A percentile compares a stretch with the other conserved stretches of the same genome.
Evolutionary conservation across 2,329 filamentous ascomycete genomes (phyloP).

Genomic region (Parascedosporium putredinis): DNA sequence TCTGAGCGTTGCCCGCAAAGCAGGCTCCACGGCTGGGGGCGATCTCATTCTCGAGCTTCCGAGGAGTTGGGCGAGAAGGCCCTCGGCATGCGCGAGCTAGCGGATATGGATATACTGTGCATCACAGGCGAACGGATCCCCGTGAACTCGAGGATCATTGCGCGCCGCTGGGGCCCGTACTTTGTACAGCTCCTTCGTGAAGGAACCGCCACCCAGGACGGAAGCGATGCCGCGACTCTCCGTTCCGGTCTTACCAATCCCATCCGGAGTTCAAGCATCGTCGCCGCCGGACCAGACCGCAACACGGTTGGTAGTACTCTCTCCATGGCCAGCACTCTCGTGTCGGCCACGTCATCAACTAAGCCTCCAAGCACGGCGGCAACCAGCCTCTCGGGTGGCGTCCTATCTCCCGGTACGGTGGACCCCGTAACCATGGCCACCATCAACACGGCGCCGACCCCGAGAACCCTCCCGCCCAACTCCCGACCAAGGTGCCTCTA

Average conservation of each 20-base stretch:
- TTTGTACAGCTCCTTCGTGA: slow-evolving; percentile 88
- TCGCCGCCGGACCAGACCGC: slow-evolving; percentile 63
- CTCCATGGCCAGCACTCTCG: slow-evolving; percentile 32
- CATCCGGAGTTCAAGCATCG: slow-evolving; percentile 70
- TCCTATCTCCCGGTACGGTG: slow-evolving; percentile 18
- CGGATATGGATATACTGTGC: slow-evolving; percentile 94
- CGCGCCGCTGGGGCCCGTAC: slow-evolving; percentile 86
- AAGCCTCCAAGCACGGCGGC: slow-evolving; percentile 34
- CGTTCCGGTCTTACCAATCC: slow-evolving; percentile 51
- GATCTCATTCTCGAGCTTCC: slow-evolving; percentile 65
- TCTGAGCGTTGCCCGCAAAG: slow-evolving; percentile 47
- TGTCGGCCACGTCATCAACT: slow-evolving; percentile 25
- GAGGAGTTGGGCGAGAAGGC: slow-evolving; percentile 79
- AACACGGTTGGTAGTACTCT: slow-evolving; percentile 37
- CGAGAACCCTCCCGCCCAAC: slow-evolving; percentile 44
- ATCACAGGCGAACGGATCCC: slow-evolving; percentile 85
- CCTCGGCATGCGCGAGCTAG: slow-evolving; percentile 68
- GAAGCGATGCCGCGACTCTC: slow-evolving; percentile 65
- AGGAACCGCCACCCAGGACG: slow-evolving; percentile 61
- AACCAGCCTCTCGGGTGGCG: slow-evolving; percentile 31
- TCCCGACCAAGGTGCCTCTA: slow-evolving; percentile 79
- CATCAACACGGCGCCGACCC: slow-evolving; percentile 47
- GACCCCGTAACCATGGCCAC: slow-evolving; percentile 30
- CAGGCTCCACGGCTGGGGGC: slow-evolving; percentile 63
- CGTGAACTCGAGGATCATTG: slow-evolving; percentile 82